Evolutionary conservation across 306 rosid genomes (phyloP).

Genomic region (Prunus mume): DNA sequence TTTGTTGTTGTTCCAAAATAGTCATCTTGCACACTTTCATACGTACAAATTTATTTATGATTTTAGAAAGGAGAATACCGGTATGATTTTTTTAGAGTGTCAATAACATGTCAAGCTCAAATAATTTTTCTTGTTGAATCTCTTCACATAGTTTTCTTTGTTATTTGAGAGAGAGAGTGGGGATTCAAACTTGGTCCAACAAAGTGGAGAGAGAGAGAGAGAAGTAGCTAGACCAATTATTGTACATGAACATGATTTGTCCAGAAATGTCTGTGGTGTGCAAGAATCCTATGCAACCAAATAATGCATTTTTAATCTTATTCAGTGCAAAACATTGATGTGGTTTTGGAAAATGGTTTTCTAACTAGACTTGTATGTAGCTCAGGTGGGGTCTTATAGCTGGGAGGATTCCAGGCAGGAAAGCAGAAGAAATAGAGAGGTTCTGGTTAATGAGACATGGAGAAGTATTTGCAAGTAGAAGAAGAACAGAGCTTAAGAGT

Average conservation of each 20-base stretch:
- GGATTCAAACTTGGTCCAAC: neutral
- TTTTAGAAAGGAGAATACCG: no score
- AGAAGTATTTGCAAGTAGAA: conserved; percentile 41
- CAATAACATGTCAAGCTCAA: neutral
- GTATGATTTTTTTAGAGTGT: neutral
- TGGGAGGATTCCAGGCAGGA: conserved; percentile 53
- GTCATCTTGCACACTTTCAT: no score
- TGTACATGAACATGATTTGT: no score
- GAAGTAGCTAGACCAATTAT: no score
- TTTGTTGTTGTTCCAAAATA: no score
- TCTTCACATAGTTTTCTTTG: neutral
- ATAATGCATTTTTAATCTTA: neutral
- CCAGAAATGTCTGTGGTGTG: no score
- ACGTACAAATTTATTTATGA: no score
- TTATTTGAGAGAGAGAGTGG: neutral
- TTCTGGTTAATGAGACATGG: conserved; percentile 61
- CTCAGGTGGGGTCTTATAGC: conserved; percentile 56
- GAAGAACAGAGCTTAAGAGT: conserved; percentile 24
- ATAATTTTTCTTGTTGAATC: no score
- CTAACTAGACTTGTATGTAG: neutral
- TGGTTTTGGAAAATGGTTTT: neutral
- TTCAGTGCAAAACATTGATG: neutral
- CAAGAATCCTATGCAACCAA: neutral
- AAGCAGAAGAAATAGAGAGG: conserved; percentile 59
- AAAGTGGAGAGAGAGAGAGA: neutral